A percentile compares a stretch with the other conserved stretches of the same genome.
Conservation (phyloP, 768 basidiomycete species). For the Flagelloscypha sp. region DNA sequence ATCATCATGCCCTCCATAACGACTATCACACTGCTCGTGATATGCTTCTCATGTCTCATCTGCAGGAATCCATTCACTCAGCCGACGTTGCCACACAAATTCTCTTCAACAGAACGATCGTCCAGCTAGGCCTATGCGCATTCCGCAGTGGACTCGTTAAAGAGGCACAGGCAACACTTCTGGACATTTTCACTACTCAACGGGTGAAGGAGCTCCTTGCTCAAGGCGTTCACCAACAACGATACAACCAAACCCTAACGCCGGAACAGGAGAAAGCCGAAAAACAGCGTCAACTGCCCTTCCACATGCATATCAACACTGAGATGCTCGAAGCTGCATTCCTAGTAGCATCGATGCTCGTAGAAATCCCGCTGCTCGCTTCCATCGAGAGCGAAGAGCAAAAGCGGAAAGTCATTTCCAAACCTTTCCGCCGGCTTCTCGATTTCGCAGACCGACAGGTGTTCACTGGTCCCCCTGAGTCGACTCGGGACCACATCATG, state of each 20-base stretch:
- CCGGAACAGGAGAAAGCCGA: constrained; percentile 98
- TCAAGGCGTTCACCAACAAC: constrained; percentile 90
- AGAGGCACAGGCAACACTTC: constrained; percentile 86
- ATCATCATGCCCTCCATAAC: constrained; percentile 93
- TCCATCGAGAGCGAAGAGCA: constrained; percentile 92
- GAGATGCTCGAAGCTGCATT: constrained; percentile 96
- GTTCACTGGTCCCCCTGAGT: constrained; percentile 98
- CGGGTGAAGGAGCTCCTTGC: constrained; percentile 96
- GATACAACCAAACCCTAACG: constrained; percentile 76
- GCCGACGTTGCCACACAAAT: constrained; percentile 97
- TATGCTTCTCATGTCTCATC: constrained; percentile 97
- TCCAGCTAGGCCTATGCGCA: constrained; percentile 93
- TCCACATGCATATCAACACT: constrained; percentile 99
- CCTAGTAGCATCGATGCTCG: constrained; percentile 96
- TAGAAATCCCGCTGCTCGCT: constrained; percentile 92
- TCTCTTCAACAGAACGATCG: constrained; percentile 93
- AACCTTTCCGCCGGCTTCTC: constrained; percentile 89
- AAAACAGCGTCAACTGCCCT: constrained; percentile 90
- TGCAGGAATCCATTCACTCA: constrained; percentile 93
- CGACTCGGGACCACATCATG: constrained; percentile 98
- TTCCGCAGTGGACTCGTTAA: constrained; percentile 93
- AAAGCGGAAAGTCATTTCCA: constrained; percentile 89
- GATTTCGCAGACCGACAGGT: constrained; percentile 97
- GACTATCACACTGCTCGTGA: constrained; percentile 96
- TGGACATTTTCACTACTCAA: constrained; percentile 94